Evolutionary conservation across 2,329 filamentous ascomycete species (phyloP), one percentile per base, ranked within the genome.

Genomic region (Mycosphaerella sp.): DNA sequence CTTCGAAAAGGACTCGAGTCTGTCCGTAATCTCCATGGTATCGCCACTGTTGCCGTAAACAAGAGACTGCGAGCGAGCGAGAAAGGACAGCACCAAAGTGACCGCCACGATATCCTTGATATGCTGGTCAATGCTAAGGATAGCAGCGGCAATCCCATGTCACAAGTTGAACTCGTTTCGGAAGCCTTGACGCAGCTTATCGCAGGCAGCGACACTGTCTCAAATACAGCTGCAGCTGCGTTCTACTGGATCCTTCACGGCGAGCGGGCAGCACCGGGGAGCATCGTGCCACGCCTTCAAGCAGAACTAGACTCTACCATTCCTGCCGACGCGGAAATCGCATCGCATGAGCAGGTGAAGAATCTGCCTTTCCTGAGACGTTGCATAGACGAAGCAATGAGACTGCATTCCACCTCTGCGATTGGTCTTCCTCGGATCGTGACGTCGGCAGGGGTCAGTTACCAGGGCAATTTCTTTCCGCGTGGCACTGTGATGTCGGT

Each of bases 181-280:
- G 66, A 68, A 50, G 64, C 66, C 3, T 49, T 68, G 17, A 68
- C 66, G 1, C 59, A 67, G 41, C 52, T 68, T 1, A 68, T 68
- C n/a, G 66, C 66, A 13, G 66, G 66, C 6, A 64, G 62, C n/a
- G 66, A 68, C 37, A 68, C 66, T 3, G 63, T 65, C 6, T 65
- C 62, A 16, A 68, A 68, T 50, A 67, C 66, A 1, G 30, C 66
- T 5, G 60, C 56, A 17, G 61, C 57, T 13, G 56, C 55, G 16
- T 63, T 58, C 44, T 59, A 60, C 55, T 63, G 53, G 56, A 62
- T 60, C 39, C 45, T 56, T 21, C 55, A 53, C 21, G 59, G 52
- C 39, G 59, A 60, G 46, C 53, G 57, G 58, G 49, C 60, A 56
- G 56, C 61, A 45, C 63, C 64, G 53, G 58, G 57, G 1, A 62